A percentile compares a stretch with the other conserved stretches of the same genome.
phyloP scores from a whole-genome alignment of 2,329 filamentous ascomycete species.

The Seiridium cupressi region DNA sequence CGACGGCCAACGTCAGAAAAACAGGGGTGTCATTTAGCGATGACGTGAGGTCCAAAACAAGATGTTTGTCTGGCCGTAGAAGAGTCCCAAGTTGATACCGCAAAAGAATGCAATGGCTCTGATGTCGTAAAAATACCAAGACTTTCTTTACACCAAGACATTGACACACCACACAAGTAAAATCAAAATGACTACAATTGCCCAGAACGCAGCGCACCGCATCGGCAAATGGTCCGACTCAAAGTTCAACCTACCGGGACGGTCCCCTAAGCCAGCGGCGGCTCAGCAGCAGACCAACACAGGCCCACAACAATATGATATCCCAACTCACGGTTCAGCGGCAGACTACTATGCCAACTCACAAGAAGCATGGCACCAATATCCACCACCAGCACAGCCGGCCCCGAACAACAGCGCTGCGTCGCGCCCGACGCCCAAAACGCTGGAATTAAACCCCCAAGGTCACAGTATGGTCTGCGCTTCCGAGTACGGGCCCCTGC shows the following conservation, averaged over 20 bases:
- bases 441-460: conserved; percentile 8
- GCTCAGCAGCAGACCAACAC: background rate
- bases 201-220: background rate
- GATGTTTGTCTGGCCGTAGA: too few relatives aligned
- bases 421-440: background rate
- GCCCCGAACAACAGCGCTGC: background rate
- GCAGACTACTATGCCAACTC: background rate
- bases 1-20: too few relatives aligned
- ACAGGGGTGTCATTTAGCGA: too few relatives aligned
- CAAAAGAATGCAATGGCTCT: too few relatives aligned
- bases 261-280: background rate
- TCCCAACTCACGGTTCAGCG: background rate
- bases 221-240: conserved; percentile 2
- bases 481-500: background rate
- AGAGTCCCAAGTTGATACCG: too few relatives aligned
- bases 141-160: background rate
- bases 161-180: too few relatives aligned
- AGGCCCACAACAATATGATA: background rate
- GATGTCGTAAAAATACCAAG: too few relatives aligned
- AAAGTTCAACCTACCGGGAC: background rate
- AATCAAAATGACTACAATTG: background rate
- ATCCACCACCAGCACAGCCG: background rate
- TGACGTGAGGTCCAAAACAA: too few relatives aligned
- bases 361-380: background rate
- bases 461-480: conserved; percentile 13